Conservation (phyloP, 495 filamentous ascomycete genomes). For the Margaritispora aquatica region DNA sequence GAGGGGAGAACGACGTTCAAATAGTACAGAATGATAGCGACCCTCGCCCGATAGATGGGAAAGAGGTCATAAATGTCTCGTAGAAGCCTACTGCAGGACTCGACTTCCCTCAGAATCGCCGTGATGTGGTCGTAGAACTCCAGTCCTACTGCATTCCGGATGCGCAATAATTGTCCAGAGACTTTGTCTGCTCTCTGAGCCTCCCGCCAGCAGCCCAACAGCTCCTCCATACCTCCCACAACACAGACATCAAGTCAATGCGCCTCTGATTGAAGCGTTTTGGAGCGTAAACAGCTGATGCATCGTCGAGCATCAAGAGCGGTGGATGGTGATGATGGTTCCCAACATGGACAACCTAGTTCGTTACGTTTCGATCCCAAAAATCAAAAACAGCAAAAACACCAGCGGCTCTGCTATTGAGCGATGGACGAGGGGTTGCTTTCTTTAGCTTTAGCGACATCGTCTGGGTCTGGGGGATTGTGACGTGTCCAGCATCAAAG, state of each 20-base stretch:
- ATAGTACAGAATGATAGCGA: slow-evolving; percentile 42
- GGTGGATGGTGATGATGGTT: slow-evolving; percentile 4
- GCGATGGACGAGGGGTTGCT: background rate
- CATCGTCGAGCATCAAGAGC: slow-evolving; percentile 9
- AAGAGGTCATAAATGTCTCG: slow-evolving; percentile 45
- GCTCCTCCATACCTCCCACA: slow-evolving; percentile 21
- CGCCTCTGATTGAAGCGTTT: slow-evolving; percentile 11
- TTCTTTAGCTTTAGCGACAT: slow-evolving; percentile 6
- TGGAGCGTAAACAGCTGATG: slow-evolving; percentile 5
- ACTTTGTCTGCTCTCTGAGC: slow-evolving; percentile 21
- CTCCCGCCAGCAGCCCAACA: slow-evolving; percentile 24
- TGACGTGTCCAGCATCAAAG: slow-evolving; percentile 23
- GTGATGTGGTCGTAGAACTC: slow-evolving; percentile 20
- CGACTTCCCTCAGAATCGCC: slow-evolving; percentile 17
- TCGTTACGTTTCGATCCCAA: no score
- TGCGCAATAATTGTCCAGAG: slow-evolving; percentile 10
- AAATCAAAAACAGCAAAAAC: background rate
- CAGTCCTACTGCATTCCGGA: slow-evolving; percentile 12
- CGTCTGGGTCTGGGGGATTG: slow-evolving; percentile 3
- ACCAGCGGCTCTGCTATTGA: slow-evolving; percentile 12
- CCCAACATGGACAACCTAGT: background rate
- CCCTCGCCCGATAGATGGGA: slow-evolving; percentile 39
- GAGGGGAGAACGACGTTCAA: slow-evolving; percentile 47
- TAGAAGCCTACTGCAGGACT: slow-evolving; percentile 34
- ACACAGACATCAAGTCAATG: slow-evolving; percentile 24